Evolutionary conservation across 2,329 filamentous ascomycete genomes (phyloP).

Genomic region (Metarhizium brunneum): DNA sequence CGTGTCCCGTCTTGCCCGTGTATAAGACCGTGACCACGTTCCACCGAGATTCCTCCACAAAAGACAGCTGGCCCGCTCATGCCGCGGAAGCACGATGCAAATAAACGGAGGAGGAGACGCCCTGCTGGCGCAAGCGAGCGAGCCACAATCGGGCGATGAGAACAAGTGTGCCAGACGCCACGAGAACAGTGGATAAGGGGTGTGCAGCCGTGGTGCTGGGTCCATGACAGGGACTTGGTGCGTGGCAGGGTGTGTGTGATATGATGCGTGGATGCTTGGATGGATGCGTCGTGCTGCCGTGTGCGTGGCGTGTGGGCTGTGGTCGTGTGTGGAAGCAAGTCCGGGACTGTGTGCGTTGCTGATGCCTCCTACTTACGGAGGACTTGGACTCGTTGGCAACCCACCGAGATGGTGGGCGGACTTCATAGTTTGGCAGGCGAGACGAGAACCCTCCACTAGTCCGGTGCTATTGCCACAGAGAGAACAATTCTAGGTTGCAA

Average conservation of each 20-base stretch:
- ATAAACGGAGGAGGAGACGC: background rate
- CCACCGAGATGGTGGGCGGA: background rate
- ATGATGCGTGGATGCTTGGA: background rate
- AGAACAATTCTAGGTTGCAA: background rate
- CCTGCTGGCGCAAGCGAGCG: constrained; percentile 4
- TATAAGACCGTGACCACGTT: background rate
- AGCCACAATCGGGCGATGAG: constrained; percentile 4
- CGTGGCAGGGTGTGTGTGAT: background rate
- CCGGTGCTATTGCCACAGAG: background rate
- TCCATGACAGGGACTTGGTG: background rate
- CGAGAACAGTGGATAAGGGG: constrained; percentile 4
- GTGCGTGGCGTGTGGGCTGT: background rate
- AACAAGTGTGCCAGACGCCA: constrained; percentile 7
- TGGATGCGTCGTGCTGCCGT: constrained; percentile 3
- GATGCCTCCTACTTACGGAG: background rate
- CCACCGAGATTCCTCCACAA: constrained; percentile 1
- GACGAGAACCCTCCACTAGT: no score
- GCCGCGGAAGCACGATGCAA: constrained; percentile 4
- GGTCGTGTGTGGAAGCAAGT: background rate
- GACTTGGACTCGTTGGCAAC: background rate
- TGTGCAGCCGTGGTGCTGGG: background rate
- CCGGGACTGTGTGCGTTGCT: background rate
- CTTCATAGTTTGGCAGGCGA: background rate
- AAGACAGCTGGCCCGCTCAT: constrained; percentile 1
- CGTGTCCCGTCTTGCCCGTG: background rate